phyloP scores from a whole-genome alignment of 1,284 basidiomycete genomes.

The Exsudoporus floridanus region DNA sequence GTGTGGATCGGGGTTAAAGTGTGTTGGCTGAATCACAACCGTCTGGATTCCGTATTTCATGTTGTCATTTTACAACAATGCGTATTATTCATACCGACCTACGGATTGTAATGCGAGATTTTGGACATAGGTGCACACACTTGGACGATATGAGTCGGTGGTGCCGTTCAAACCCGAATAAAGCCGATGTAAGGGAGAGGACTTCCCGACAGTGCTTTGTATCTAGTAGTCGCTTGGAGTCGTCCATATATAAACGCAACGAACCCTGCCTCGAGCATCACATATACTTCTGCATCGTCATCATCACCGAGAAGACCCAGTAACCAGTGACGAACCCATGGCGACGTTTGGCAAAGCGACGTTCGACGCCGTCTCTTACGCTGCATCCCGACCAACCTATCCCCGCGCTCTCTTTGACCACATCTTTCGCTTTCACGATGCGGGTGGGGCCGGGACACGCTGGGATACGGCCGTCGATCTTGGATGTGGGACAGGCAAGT shows the following conservation, averaged over 20 bases:
- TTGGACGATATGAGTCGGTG: not conserved
- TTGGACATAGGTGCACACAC: not conserved
- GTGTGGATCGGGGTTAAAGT: conserved; percentile 3
- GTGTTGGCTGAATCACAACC: not conserved
- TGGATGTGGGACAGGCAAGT: conserved; percentile 80
- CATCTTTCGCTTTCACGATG: conserved; percentile 57
- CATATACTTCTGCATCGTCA: not conserved
- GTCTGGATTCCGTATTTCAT: not conserved
- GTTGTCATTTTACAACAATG: conserved; percentile 6
- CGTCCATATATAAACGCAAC: not conserved
- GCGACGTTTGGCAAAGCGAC: conserved; percentile 64
- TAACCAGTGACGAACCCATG: conserved; percentile 41
- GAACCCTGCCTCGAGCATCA: not conserved
- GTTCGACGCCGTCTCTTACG: conserved; percentile 65
- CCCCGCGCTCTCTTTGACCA: conserved; percentile 61
- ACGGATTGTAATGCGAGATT: not conserved
- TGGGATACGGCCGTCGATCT: conserved; percentile 70
- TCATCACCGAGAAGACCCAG: not conserved
- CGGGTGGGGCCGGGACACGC: conserved; percentile 26
- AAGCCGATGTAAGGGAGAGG: not conserved
- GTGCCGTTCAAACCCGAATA: not conserved
- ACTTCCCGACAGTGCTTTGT: too few species aligned
- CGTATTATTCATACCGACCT: not conserved
- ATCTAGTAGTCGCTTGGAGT: too few species aligned
- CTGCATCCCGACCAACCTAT: conserved; percentile 66